phyloP scores from a whole-genome alignment of 148 eudicot species.

The Arctostaphylos glauca region DNA sequence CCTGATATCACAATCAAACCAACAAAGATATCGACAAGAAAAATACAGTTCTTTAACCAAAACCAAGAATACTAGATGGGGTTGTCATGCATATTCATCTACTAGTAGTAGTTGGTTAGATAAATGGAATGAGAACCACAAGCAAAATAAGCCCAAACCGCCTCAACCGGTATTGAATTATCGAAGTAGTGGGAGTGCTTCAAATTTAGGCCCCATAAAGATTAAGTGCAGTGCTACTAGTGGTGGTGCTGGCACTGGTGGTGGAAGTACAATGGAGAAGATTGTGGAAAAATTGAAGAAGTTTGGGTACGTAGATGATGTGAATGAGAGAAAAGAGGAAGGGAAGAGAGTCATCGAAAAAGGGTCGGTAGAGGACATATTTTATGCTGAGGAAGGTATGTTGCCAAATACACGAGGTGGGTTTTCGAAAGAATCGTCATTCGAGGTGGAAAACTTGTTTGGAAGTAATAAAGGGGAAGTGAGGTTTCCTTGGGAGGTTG shows the following conservation, averaged over 20 bases:
- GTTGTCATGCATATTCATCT: conserved; percentile 23
- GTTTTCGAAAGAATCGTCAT: conserved; percentile 52
- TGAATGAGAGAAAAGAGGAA: conserved; percentile 39
- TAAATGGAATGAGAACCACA: conserved; percentile 64
- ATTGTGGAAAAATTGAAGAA: conserved; percentile 82
- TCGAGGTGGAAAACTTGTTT: conserved; percentile 49
- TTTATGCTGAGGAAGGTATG: conserved; percentile 84
- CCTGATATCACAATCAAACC: conserved; percentile 22
- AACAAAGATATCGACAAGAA: conserved; percentile 26
- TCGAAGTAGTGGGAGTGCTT: conserved; percentile 33
- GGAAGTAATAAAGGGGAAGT: conserved; percentile 42
- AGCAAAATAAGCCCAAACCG: conserved; percentile 34
- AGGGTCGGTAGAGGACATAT: conserved; percentile 91
- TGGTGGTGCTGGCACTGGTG: conserved; percentile 23
- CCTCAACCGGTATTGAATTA: conserved; percentile 46
- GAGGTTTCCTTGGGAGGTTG: conserved; percentile 93
- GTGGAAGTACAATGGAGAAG: conserved; percentile 88
- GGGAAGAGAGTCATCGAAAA: conserved; percentile 48
- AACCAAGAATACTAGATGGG: conserved; percentile 15
- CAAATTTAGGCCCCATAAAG: conserved; percentile 34
- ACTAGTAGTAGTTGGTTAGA: conserved; percentile 63
- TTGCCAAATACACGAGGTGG: conserved; percentile 80
- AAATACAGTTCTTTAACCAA: conserved; percentile 29
- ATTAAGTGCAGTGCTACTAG: conserved; percentile 21
- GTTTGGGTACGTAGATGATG: conserved; percentile 76